A percentile compares a stretch with the other conserved stretches of the same genome.
phyloP scores from a whole-genome alignment of 2,329 filamentous ascomycete genomes.

The Pseudogymnoascus sp. region DNA sequence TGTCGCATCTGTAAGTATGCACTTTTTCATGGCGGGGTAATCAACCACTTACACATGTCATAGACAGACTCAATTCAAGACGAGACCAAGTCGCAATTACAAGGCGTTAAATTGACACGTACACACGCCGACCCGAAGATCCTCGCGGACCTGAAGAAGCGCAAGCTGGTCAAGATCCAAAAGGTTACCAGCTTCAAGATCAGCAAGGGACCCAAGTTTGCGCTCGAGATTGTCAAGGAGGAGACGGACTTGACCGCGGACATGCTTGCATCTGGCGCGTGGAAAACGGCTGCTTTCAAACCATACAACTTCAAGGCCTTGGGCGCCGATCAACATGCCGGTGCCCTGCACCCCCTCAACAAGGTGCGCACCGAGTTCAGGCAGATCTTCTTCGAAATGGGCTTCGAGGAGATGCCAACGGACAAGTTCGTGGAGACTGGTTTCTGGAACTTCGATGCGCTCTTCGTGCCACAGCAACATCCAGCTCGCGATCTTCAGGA shows the following conservation, averaged over 20 bases:
- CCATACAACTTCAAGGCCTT: conserved; percentile 67
- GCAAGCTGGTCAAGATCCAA: conserved; percentile 75
- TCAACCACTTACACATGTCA: conserved; percentile 13
- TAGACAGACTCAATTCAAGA: conserved; percentile 68
- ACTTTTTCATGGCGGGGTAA: neutral
- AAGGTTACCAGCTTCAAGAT: conserved; percentile 83
- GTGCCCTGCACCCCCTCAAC: conserved; percentile 64
- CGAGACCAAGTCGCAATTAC: conserved; percentile 65
- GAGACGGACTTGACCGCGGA: conserved; percentile 92
- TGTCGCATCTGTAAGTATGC: conserved; percentile 40
- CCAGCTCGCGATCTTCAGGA: conserved; percentile 95
- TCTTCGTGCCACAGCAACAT: conserved; percentile 96
- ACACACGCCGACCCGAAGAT: conserved; percentile 66
- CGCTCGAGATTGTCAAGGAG: conserved; percentile 80
- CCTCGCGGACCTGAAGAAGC: conserved; percentile 77
- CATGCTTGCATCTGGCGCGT: conserved; percentile 79
- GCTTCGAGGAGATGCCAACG: conserved; percentile 97
- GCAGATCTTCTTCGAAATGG: conserved; percentile 98
- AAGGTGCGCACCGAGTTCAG: conserved; percentile 95
- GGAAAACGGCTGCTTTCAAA: conserved; percentile 89
- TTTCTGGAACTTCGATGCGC: conserved; percentile 98
- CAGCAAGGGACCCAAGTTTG: conserved; percentile 79
- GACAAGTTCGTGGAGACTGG: conserved; percentile 89
- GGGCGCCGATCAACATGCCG: conserved; percentile 52
- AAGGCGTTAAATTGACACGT: conserved; percentile 60